Percentiles rank a stretch among this genome's conserved stretches.
Conservation (phyloP, 1,284 basidiomycete species). For the Puccinia novopanici region DNA sequence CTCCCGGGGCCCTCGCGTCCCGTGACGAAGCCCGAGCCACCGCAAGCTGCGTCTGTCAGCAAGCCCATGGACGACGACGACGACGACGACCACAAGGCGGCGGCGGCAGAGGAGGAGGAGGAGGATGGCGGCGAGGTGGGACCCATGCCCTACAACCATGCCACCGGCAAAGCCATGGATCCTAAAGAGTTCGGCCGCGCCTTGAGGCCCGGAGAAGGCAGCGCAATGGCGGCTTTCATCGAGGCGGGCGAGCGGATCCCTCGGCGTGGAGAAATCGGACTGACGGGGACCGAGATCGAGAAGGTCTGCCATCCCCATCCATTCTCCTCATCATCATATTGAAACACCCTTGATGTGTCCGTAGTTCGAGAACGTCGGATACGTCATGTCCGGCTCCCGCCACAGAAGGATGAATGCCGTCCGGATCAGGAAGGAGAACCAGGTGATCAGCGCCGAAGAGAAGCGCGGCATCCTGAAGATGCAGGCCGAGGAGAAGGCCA, state of each 20-base stretch:
- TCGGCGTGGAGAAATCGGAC: constrained; percentile 94
- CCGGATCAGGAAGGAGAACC: constrained; percentile 96
- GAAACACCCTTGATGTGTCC: neutral
- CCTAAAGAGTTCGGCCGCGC: constrained; percentile 69
- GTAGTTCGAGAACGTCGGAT: constrained; percentile 81
- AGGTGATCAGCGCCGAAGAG: constrained; percentile 96
- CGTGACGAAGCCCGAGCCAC: neutral
- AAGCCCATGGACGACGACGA: neutral
- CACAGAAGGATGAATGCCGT: constrained; percentile 79
- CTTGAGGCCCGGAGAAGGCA: constrained; percentile 88
- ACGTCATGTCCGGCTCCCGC: constrained; percentile 94
- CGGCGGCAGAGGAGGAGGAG: constrained; percentile 15
- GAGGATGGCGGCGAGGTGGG: constrained; percentile 47
- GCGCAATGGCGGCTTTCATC: constrained; percentile 93
- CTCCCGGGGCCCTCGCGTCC: constrained; percentile 6
- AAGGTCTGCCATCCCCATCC: constrained; percentile 48
- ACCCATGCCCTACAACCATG: constrained; percentile 51
- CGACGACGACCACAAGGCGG: neutral
- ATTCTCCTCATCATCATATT: neutral
- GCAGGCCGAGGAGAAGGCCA: constrained; percentile 86
- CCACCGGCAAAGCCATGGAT: constrained; percentile 49
- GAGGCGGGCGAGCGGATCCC: constrained; percentile 89
- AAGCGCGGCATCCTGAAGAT: constrained; percentile 88
- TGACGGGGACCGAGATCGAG: constrained; percentile 82
- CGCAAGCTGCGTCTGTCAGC: neutral